Base-by-base conservation (phyloP, 148 eudicot genomes). In the Cornus kousa region DNA sequence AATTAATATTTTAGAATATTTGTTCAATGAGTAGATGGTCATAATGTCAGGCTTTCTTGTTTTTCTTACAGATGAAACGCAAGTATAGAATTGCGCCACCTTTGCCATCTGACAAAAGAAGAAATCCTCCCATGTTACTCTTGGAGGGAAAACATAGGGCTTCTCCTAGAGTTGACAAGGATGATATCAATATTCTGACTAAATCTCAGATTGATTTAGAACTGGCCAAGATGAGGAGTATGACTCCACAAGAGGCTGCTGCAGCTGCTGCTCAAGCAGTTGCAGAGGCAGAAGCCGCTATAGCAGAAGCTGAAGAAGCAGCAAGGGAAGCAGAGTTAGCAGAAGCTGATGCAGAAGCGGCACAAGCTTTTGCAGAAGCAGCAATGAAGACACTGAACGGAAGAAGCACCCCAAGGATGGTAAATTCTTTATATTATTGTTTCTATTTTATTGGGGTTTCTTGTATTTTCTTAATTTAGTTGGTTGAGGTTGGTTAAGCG, bases 241-340 rank as follows among this genome's bases (percentile, higher is more conserved):
- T 92, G 98, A 92, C 89, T 80, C 91, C 97, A 48, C 78, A 94
- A 78, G 94, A 94, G 76, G 98, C 98, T 16, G 91, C 93, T 2
- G 84, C 87, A 43, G 98, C 93, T 81, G 97, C 97, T 39, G 94
- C 97, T 78, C 91, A 85, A 78, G 98, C 98, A 65, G 97, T 94
- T 82, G 89, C 97, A 16, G 98, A 92, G 88, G 98, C 98, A 28
- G 98, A 94, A 82, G 86, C 88, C 37, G 97, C 97, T 59, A 88
- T 92, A 59, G 94, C 91, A 68, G 96, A 90, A 84, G 98, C 98
- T 55, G 97, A 92, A 87, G 97, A 92, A 79, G 98, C 98, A 5
- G 93, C 89, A 43, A 85, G 91, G 82, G 98, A 94, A 79, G 98
- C 97, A 1, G 98, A 92, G 81, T 96, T 90, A 75, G 96, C 96